Evolutionary conservation across 257 asterid genomes (phyloP).

Genomic region (Avicennia marina): DNA sequence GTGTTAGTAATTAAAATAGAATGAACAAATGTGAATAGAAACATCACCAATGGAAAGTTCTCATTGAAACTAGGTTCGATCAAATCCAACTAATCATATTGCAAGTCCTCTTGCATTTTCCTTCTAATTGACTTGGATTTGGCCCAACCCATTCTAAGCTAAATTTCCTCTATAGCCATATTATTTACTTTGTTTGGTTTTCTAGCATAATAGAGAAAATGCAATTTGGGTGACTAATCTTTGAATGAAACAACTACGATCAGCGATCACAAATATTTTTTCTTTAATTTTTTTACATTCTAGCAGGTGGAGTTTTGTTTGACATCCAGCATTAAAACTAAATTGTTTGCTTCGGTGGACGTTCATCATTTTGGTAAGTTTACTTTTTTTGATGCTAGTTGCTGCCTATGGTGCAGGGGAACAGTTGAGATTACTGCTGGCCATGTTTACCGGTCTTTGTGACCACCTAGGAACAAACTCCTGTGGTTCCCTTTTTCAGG

Average conservation of each 20-base stretch:
- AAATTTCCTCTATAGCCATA: too few species aligned
- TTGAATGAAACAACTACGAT: too few species aligned
- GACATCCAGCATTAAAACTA: constrained; percentile 86
- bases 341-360: constrained; percentile 76
- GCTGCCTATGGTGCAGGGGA: not conserved
- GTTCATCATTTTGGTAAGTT: constrained; percentile 90
- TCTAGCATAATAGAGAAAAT: too few species aligned
- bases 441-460: constrained; percentile 10
- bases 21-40: too few species aligned
- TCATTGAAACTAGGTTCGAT: too few species aligned
- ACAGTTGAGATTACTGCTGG: not conserved
- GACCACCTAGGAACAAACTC: not conserved
- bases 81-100: too few species aligned
- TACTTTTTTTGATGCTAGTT: constrained; percentile 3
- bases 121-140: too few species aligned
- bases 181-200: too few species aligned
- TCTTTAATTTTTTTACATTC: constrained; percentile 1
- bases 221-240: not conserved
- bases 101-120: too few species aligned
- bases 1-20: too few species aligned
- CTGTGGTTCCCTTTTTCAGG: not conserved
- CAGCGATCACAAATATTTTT: not conserved
- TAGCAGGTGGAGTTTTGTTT: constrained; percentile 93
- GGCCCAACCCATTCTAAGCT: too few species aligned
- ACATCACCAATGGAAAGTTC: too few species aligned